These are phyloP conservation scores for Phoma herbarum DNA, from an alignment of 2,329 filamentous ascomycete genomes.

Conservation along the genomic window DNA sequence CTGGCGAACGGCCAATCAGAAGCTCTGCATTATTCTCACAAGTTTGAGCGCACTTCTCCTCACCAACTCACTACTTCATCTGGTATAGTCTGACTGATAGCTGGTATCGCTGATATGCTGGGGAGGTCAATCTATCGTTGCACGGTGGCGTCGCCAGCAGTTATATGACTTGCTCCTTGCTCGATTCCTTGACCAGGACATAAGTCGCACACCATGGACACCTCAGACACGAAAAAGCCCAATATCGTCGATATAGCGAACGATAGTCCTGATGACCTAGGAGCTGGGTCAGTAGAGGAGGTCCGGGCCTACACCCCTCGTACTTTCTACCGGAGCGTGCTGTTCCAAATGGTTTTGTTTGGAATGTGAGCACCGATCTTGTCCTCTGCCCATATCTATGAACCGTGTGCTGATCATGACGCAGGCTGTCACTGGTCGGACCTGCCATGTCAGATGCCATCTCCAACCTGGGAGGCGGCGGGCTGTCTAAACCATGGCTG, in stretches of 20 bases:
- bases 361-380: not conserved
- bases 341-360: not conserved
- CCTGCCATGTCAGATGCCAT: not conserved
- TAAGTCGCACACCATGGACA: not conserved
- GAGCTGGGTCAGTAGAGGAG: not conserved
- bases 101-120: not conserved
- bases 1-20: not conserved
- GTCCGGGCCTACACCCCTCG: not conserved
- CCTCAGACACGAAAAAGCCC: not conserved
- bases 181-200: too few species aligned
- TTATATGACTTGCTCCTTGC: not conserved
- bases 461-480: not conserved
- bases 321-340: not conserved
- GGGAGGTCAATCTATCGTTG: not conserved
- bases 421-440: not conserved
- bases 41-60: not conserved
- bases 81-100: not conserved
- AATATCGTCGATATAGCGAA: not conserved
- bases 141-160: not conserved
- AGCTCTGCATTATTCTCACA: not conserved
- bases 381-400: too few species aligned
- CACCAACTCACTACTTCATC: not conserved
- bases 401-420: not conserved
- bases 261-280: not conserved
- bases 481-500: not conserved